These are phyloP conservation scores for Magnolia kwangsiensis DNA, from an alignment of 164 flowering plant species.

Conservation along the genomic window DNA sequence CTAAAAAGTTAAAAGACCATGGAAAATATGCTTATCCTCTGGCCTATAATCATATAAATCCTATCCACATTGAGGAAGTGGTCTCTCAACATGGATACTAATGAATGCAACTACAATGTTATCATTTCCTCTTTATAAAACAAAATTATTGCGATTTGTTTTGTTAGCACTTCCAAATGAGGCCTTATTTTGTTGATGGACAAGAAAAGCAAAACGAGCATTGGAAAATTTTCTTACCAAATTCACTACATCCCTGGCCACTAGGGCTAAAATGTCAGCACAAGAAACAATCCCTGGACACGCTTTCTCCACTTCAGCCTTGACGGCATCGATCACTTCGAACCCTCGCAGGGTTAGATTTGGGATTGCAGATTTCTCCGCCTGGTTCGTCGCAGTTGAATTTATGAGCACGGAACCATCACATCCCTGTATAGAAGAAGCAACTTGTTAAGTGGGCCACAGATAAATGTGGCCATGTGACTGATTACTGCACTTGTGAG, in stretches of 20 bases:
- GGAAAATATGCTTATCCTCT: too few relatives aligned
- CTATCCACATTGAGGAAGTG: too few relatives aligned
- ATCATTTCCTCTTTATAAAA: too few relatives aligned
- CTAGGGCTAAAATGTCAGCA: conserved; percentile 52
- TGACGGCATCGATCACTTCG: conserved; percentile 43
- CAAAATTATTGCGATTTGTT: too few relatives aligned
- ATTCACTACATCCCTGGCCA: conserved; percentile 44
- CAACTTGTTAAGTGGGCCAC: neutral
- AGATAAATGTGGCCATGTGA: too few relatives aligned
- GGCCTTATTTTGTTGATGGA: too few relatives aligned
- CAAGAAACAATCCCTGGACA: conserved; percentile 63
- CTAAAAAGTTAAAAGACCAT: too few relatives aligned
- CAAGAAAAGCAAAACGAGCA: conserved; percentile 32
- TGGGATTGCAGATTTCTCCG: conserved; percentile 46
- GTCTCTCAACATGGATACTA: too few relatives aligned
- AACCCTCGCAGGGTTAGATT: conserved; percentile 49
- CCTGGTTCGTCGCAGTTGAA: conserved; percentile 26
- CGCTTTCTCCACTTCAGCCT: conserved; percentile 37
- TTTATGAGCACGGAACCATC: conserved; percentile 60
- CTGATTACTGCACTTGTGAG: too few relatives aligned
- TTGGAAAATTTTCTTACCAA: conserved; percentile 16
- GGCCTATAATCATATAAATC: too few relatives aligned
- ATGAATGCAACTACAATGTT: too few relatives aligned
- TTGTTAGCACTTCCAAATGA: too few relatives aligned
- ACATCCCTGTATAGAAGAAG: conserved; percentile 46